These are phyloP conservation scores for Macroventuria anomochaeta DNA, from an alignment of 2,329 filamentous ascomycete genomes.

Conservation along the genomic window DNA sequence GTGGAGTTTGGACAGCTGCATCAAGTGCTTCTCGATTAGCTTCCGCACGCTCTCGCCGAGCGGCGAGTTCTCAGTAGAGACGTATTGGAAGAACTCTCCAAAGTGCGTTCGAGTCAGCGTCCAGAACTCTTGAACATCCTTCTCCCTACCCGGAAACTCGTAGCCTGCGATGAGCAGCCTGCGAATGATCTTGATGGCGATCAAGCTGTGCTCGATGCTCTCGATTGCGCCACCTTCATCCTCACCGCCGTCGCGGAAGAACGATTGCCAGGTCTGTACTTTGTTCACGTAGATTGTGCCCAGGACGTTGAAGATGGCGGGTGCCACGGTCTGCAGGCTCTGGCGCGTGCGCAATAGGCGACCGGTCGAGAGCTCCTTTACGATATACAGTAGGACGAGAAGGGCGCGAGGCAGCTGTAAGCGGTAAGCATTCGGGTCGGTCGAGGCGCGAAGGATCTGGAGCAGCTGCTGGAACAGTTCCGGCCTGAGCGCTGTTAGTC, in stretches of 20 bases:
- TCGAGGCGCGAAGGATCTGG: slow-evolving; percentile 66
- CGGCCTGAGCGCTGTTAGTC: slow-evolving; percentile 40
- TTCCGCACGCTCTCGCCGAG: slow-evolving; percentile 61
- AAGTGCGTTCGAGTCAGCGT: slow-evolving; percentile 75
- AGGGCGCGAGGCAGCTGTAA: slow-evolving; percentile 74
- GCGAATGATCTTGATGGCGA: slow-evolving; percentile 79
- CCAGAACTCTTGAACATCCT: slow-evolving; percentile 82
- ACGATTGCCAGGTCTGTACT: slow-evolving; percentile 71
- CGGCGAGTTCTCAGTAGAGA: slow-evolving; percentile 63
- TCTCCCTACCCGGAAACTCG: slow-evolving; percentile 80
- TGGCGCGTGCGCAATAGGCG: slow-evolving; percentile 76
- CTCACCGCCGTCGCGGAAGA: slow-evolving; percentile 64
- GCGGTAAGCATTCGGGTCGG: slow-evolving; percentile 61
- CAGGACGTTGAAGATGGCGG: slow-evolving; percentile 83
- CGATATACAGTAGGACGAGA: slow-evolving; percentile 79
- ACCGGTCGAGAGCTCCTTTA: slow-evolving; percentile 88
- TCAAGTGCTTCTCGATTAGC: slow-evolving; percentile 80
- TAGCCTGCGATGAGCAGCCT: slow-evolving; percentile 82
- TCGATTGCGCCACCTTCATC: slow-evolving; percentile 66
- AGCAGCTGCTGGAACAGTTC: slow-evolving; percentile 50
- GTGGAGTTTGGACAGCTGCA: slow-evolving; percentile 92
- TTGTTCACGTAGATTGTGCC: slow-evolving; percentile 79
- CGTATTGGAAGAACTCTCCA: slow-evolving; percentile 72
- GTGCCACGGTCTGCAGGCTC: slow-evolving; percentile 77
- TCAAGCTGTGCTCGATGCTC: slow-evolving; percentile 77